These are phyloP conservation scores for Calonectria hawksworthii DNA, from an alignment of 2,329 filamentous ascomycete species.

Conservation along the genomic window DNA sequence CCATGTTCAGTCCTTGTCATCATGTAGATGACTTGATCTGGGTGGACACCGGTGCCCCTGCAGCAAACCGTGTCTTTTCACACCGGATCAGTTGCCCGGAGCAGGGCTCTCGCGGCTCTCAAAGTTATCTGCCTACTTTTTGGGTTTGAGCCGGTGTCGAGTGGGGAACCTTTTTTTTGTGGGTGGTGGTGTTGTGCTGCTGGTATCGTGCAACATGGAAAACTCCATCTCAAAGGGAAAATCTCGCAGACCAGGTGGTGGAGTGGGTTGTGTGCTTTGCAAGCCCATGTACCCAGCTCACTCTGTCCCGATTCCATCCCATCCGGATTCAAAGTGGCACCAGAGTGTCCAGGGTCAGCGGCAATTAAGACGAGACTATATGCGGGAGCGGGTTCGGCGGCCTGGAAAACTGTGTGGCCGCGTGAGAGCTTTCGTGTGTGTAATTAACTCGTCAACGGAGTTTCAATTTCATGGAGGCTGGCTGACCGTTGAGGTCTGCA, in stretches of 20 bases:
- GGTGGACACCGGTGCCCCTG: constrained; percentile 29
- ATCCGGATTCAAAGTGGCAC: constrained; percentile 35
- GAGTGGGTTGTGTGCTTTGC: constrained; percentile 34
- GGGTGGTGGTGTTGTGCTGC: constrained; percentile 26
- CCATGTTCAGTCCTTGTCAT: constrained; percentile 30
- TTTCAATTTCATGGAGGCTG: constrained; percentile 30
- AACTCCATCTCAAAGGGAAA: constrained; percentile 27
- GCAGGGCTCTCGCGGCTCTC: constrained; percentile 33
- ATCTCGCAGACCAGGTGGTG: constrained; percentile 34
- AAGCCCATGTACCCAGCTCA: constrained; percentile 27
- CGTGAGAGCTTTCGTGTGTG: constrained; percentile 24
- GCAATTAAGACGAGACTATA: constrained; percentile 35
- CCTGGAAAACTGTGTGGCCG: constrained; percentile 21
- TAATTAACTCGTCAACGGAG: constrained; percentile 32
- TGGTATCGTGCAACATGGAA: constrained; percentile 23
- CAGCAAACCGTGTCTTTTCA: constrained; percentile 32
- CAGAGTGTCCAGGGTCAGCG: constrained; percentile 36
- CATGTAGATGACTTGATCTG: constrained; percentile 32
- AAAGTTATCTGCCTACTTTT: constrained; percentile 34
- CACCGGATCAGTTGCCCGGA: constrained; percentile 26
- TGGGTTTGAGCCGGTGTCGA: constrained; percentile 27
- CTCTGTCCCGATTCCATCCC: constrained; percentile 33
- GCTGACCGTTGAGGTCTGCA: constrained; percentile 23
- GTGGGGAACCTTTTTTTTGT: constrained; percentile 30
- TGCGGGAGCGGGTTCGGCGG: constrained; percentile 28